phyloP scores from a whole-genome alignment of 306 rosid species.

The Potentilla sterilis region DNA sequence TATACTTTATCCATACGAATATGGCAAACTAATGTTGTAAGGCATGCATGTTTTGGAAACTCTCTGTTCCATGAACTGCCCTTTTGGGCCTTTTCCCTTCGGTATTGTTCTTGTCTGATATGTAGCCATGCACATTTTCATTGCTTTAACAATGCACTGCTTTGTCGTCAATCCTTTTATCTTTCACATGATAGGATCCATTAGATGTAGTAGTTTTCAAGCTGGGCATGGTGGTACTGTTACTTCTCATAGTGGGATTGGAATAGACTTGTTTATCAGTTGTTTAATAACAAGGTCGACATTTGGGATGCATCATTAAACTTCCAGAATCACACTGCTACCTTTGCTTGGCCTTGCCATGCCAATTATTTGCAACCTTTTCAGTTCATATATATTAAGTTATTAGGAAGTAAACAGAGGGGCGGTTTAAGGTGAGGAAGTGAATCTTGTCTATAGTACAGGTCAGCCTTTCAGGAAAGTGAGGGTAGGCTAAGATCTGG shows the following conservation, averaged over 20 bases:
- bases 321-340: background rate
- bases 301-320: background rate
- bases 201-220: background rate
- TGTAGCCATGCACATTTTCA: background rate
- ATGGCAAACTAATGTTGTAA: background rate
- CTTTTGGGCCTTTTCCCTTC: background rate
- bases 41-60: background rate
- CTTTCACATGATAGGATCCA: background rate
- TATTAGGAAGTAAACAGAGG: background rate
- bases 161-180: background rate
- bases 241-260: background rate
- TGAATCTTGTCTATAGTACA: background rate
- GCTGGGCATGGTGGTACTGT: background rate
- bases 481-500: background rate
- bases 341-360: background rate
- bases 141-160: slow-evolving; percentile 1
- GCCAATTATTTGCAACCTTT: background rate
- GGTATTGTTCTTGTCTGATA: background rate
- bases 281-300: background rate
- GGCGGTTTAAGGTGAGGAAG: background rate
- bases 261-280: background rate
- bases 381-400: background rate
- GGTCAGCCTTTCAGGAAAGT: background rate
- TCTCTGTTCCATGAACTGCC: background rate
- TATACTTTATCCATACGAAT: too few relatives aligned